phyloP scores from a whole-genome alignment of 352 stramenopile genomes.

The Globisporangium canariense region DNA sequence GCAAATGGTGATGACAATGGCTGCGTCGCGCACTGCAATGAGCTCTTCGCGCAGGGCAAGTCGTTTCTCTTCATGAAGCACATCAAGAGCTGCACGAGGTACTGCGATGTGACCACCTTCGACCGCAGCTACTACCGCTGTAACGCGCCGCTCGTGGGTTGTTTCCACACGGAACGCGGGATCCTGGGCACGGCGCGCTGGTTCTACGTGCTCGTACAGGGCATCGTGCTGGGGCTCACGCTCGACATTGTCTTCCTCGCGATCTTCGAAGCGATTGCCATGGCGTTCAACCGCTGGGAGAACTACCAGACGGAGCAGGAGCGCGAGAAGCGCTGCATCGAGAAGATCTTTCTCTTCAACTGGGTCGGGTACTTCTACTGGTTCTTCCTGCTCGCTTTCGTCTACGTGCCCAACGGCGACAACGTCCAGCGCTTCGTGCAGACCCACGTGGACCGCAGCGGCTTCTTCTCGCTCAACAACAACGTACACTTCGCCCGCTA shows the following conservation, averaged over 20 bases:
- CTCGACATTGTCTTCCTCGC: constrained; percentile 67
- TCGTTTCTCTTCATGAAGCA: constrained; percentile 45
- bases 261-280: constrained; percentile 51
- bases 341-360: constrained; percentile 72
- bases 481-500: constrained; percentile 52
- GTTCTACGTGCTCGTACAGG: constrained; percentile 64
- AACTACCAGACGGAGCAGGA: constrained; percentile 61
- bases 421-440: constrained; percentile 44
- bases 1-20: constrained; percentile 9
- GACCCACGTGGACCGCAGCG: constrained; percentile 31
- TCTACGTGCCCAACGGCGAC: constrained; percentile 58
- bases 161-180: constrained; percentile 49
- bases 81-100: constrained; percentile 38
- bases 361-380: constrained; percentile 76
- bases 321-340: constrained; percentile 43
- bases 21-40: constrained; percentile 43
- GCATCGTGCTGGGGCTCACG: constrained; percentile 53
- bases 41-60: constrained; percentile 47
- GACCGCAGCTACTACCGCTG: constrained; percentile 50
- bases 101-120: constrained; percentile 41
- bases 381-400: constrained; percentile 60
- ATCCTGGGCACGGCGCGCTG: constrained; percentile 56
- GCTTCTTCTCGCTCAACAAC: constrained; percentile 35
- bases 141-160: constrained; percentile 44
- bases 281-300: constrained; percentile 57